Conservation (phyloP, 2,329 filamentous ascomycete genomes). For the Hymenoscyphus linearis region DNA sequence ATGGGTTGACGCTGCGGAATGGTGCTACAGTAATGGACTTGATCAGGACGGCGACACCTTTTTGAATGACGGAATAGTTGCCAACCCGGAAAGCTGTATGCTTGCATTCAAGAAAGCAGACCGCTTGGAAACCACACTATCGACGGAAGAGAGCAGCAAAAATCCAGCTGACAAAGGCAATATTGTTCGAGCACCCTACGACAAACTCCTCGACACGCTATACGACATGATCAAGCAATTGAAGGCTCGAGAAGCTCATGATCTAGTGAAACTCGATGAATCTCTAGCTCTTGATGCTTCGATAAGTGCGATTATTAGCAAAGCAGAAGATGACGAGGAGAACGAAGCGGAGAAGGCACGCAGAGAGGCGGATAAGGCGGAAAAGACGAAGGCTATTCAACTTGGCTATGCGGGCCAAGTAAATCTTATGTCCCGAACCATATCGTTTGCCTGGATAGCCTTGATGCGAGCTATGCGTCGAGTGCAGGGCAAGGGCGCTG, state of each 20-base stretch:
- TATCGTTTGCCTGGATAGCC: slow-evolving; percentile 93
- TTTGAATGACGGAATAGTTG: slow-evolving; percentile 73
- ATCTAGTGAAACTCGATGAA: slow-evolving; percentile 53
- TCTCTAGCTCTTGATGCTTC: slow-evolving; percentile 33
- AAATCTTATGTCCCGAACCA: slow-evolving; percentile 71
- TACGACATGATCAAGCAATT: slow-evolving; percentile 77
- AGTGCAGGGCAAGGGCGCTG: slow-evolving; percentile 75
- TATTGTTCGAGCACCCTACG: slow-evolving; percentile 71
- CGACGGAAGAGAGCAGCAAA: slow-evolving; percentile 68
- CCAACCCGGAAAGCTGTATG: slow-evolving; percentile 90
- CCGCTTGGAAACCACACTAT: slow-evolving; percentile 72
- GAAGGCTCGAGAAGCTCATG: slow-evolving; percentile 56
- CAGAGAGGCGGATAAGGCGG: slow-evolving; percentile 47
- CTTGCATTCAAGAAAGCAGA: slow-evolving; percentile 87
- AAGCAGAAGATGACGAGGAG: slow-evolving; percentile 46
- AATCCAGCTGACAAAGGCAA: slow-evolving; percentile 56
- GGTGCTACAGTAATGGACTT: slow-evolving; percentile 77
- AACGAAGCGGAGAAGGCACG: slow-evolving; percentile 32
- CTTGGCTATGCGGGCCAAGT: slow-evolving; percentile 68
- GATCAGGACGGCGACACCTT: slow-evolving; percentile 61
- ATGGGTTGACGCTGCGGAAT: slow-evolving; percentile 92
- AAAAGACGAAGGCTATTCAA: slow-evolving; percentile 55
- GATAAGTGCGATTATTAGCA: slow-evolving; percentile 36
- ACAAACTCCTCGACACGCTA: slow-evolving; percentile 77
- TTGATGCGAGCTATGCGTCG: slow-evolving; percentile 91